phyloP scores from a whole-genome alignment of 441 rosid genomes.

The Melastoma candidum region DNA sequence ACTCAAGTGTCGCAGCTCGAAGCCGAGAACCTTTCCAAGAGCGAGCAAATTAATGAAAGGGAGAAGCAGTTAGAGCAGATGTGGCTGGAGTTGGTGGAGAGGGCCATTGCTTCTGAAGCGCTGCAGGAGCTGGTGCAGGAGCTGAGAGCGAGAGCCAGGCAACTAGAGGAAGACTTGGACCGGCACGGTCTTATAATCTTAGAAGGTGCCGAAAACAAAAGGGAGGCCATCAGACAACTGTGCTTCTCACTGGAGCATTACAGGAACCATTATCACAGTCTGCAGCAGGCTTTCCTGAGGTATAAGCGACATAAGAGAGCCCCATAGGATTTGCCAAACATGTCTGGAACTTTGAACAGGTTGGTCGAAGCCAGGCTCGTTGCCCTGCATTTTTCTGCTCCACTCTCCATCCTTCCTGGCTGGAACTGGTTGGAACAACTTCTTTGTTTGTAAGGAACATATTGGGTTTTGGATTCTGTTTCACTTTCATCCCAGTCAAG shows the following conservation, averaged over 20 bases:
- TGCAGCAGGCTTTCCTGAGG: constrained; percentile 34
- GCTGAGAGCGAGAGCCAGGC: constrained; percentile 30
- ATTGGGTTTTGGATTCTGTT: too few species aligned
- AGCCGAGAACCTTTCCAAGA: constrained; percentile 34
- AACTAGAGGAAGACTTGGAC: constrained; percentile 35
- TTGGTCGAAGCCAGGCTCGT: too few species aligned
- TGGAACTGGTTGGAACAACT: too few species aligned
- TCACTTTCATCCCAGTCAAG: too few species aligned
- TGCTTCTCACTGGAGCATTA: constrained; percentile 79
- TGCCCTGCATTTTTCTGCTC: too few species aligned
- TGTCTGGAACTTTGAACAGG: too few species aligned
- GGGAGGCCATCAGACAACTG: constrained; percentile 80
- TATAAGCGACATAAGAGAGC: constrained; percentile 17
- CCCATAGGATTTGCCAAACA: too few species aligned
- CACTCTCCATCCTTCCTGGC: too few species aligned
- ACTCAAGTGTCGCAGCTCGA: constrained; percentile 35
- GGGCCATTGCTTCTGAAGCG: constrained; percentile 24
- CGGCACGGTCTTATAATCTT: constrained; percentile 32
- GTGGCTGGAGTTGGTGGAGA: constrained; percentile 17
- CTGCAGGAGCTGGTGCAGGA: constrained; percentile 28
- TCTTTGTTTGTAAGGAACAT: too few species aligned
- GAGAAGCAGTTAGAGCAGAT: constrained; percentile 29
- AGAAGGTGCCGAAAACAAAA: constrained; percentile 62
- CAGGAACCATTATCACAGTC: constrained; percentile 55
- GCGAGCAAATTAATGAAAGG: constrained; percentile 28